Conservation (phyloP, 73 alveolate genomes). For the Diophrys appendiculata region DNA sequence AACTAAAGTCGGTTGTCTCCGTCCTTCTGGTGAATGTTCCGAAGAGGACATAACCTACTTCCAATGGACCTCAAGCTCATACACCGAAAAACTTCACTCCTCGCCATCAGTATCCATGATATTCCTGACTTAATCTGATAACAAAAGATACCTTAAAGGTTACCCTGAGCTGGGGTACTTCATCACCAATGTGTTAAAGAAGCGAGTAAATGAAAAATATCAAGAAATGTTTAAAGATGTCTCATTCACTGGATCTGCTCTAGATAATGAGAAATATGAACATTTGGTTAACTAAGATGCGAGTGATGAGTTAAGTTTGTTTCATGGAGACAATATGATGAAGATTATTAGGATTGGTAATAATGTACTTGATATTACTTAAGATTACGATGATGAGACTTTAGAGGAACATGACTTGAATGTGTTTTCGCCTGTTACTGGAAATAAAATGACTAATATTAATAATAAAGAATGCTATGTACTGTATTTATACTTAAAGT, state of each 20-base stretch:
- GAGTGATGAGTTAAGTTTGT: background rate
- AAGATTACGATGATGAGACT: background rate
- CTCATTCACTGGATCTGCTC: background rate
- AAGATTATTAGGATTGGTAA: background rate
- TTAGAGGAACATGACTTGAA: background rate
- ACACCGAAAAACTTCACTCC: background rate
- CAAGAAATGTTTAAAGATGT: background rate
- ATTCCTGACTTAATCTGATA: background rate
- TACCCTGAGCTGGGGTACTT: background rate
- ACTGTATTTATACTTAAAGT: background rate
- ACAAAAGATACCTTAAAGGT: background rate
- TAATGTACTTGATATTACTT: background rate
- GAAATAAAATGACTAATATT: too few species aligned
- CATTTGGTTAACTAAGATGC: background rate
- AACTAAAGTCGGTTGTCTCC: background rate
- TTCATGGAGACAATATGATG: background rate
- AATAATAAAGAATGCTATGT: background rate
- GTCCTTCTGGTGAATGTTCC: background rate
- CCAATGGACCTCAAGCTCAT: background rate
- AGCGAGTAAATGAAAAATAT: background rate
- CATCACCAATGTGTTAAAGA: background rate
- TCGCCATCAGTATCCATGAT: too few species aligned
- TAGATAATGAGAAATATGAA: too few species aligned
- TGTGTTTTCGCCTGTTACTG: too few species aligned
- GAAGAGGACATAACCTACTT: background rate